phyloP scores from a whole-genome alignment of 257 asterid genomes.

The Eucommia ulmoides region DNA sequence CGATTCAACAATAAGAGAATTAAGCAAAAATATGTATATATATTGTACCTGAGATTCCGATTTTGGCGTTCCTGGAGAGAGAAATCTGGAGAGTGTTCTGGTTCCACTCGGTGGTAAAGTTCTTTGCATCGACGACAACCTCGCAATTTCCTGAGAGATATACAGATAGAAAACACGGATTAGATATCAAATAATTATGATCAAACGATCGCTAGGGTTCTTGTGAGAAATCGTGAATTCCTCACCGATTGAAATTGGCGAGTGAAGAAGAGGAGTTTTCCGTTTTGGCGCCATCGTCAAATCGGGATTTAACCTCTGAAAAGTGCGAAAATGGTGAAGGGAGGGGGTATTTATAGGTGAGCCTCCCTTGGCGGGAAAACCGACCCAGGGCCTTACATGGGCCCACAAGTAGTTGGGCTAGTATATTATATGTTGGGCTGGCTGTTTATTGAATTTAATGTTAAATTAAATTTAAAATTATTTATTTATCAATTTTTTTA shows the following conservation, averaged over 20 bases:
- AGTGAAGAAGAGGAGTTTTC: neutral
- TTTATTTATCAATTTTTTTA: too few relatives aligned
- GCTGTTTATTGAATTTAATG: too few relatives aligned
- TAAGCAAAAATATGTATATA: too few relatives aligned
- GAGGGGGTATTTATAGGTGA: too few relatives aligned
- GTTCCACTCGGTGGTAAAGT: slow-evolving; percentile 31
- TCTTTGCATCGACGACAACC: slow-evolving; percentile 45
- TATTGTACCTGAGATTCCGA: slow-evolving; percentile 50
- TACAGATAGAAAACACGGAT: neutral
- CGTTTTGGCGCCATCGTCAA: neutral
- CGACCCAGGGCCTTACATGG: too few relatives aligned
- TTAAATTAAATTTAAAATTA: too few relatives aligned
- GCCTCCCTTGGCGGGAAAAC: too few relatives aligned
- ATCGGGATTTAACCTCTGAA: neutral
- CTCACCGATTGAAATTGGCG: neutral
- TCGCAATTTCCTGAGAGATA: slow-evolving; percentile 49
- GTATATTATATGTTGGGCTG: too few relatives aligned
- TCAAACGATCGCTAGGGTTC: neutral
- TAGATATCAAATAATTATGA: neutral
- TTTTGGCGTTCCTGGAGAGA: slow-evolving; percentile 34
- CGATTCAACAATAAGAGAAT: neutral
- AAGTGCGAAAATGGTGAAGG: neutral
- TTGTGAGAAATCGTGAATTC: neutral
- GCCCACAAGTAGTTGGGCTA: too few relatives aligned
- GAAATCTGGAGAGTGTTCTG: slow-evolving; percentile 32